Percentiles rank a stretch among this genome's conserved stretches.
Evolutionary conservation across 2,329 filamentous ascomycete species (phyloP).

Genomic region (Claviceps maximensis): DNA sequence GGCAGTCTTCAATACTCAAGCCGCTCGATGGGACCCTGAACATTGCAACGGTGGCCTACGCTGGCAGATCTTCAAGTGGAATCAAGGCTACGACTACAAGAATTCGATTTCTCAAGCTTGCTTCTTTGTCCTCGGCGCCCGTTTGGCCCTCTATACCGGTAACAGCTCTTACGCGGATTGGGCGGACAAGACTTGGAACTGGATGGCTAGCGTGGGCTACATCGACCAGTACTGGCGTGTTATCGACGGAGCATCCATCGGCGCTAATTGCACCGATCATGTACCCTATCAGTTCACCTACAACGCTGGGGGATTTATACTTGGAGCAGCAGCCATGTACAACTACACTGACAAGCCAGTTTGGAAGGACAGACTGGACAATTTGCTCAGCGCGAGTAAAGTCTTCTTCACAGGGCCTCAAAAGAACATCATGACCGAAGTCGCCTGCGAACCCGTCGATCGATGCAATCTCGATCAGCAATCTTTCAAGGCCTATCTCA

Average conservation of each 20-base stretch:
- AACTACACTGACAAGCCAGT: slow-evolving; percentile 40
- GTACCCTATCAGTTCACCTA: slow-evolving; percentile 55
- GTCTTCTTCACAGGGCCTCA: slow-evolving; percentile 41
- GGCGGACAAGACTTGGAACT: slow-evolving; percentile 62
- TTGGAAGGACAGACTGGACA: slow-evolving; percentile 47
- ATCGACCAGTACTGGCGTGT: slow-evolving; percentile 46
- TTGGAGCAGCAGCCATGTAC: slow-evolving; percentile 56
- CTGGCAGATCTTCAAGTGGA: slow-evolving; percentile 79
- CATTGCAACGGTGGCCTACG: slow-evolving; percentile 63
- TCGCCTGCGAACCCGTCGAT: slow-evolving; percentile 48
- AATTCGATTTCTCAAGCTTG: slow-evolving; percentile 50
- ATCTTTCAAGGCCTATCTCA: slow-evolving; percentile 51
- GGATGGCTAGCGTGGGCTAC: slow-evolving; percentile 45
- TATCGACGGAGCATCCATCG: slow-evolving; percentile 47
- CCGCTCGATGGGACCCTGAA: slow-evolving; percentile 54
- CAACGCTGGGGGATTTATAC: slow-evolving; percentile 53
- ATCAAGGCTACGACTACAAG: slow-evolving; percentile 70
- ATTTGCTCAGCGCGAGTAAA: slow-evolving; percentile 38
- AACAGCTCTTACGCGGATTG: slow-evolving; percentile 67
- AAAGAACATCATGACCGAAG: slow-evolving; percentile 49
- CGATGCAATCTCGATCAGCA: slow-evolving; percentile 50
- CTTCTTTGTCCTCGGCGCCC: slow-evolving; percentile 50
- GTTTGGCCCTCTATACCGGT: slow-evolving; percentile 63
- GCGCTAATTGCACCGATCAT: slow-evolving; percentile 42
- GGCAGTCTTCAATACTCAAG: slow-evolving; percentile 71